phyloP scores from a whole-genome alignment of 1,139 yeast species.

The Saccharomycopsis hybrid region DNA sequence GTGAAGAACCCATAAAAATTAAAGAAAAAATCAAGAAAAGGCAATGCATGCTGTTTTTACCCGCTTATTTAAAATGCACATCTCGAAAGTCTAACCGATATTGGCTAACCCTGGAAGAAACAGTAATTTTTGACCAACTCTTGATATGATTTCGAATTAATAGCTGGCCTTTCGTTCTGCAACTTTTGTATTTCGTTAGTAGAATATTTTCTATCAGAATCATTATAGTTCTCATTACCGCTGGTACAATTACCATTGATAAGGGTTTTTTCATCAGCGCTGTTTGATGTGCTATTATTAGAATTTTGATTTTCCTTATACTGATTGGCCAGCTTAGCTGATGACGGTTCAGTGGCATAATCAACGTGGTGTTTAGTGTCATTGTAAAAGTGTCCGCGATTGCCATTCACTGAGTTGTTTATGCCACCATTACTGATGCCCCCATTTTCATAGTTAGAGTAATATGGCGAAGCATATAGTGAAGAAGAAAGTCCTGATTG shows the following conservation, averaged over 20 bases:
- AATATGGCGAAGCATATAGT: too few species aligned
- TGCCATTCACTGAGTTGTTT: too few species aligned
- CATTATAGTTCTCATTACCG: background rate
- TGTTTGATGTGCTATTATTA: background rate
- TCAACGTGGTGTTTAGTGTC: too few species aligned
- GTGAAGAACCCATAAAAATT: conserved; percentile 20
- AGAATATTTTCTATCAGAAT: background rate
- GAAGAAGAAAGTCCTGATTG: too few species aligned
- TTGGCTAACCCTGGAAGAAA: conserved; percentile 38
- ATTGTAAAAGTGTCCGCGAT: too few species aligned
- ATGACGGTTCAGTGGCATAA: too few species aligned
- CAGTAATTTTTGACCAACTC: conserved; percentile 69
- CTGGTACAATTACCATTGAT: background rate
- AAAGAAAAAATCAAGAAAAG: conserved; percentile 70
- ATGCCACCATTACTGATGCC: too few species aligned
- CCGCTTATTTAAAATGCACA: conserved; percentile 39
- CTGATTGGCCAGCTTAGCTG: too few species aligned
- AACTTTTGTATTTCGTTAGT: conserved; percentile 15
- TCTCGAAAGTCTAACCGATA: conserved; percentile 11
- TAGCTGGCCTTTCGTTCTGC: conserved; percentile 28
- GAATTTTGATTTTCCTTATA: too few species aligned
- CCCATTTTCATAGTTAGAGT: too few species aligned
- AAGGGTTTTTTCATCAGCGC: background rate
- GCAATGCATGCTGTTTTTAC: conserved; percentile 56
- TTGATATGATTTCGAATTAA: conserved; percentile 59